Percentiles rank a stretch among this genome's conserved stretches.
phyloP scores from a whole-genome alignment of 179 eudicot species.

The Camellia oleifera region DNA sequence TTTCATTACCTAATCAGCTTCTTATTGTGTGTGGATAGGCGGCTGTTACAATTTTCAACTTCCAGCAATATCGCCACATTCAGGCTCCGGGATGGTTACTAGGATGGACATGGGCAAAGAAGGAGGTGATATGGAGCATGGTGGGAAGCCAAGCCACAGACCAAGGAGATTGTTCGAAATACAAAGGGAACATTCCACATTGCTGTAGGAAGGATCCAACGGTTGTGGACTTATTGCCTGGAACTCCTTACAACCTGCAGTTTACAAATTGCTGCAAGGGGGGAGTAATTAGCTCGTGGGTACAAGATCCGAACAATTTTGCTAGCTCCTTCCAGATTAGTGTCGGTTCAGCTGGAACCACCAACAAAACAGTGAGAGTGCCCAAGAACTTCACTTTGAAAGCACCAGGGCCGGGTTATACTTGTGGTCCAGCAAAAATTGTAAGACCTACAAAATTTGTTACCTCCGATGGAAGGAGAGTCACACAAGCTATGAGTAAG shows the following conservation, averaged over 20 bases:
- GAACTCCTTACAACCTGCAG: conserved; percentile 33
- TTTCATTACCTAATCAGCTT: conserved; percentile 5
- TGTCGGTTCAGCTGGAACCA: conserved; percentile 56
- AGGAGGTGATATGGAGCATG: conserved; percentile 42
- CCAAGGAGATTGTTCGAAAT: conserved; percentile 47
- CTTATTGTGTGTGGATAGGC: conserved; percentile 26
- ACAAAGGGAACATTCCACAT: conserved; percentile 29
- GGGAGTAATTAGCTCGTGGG: conserved; percentile 43
- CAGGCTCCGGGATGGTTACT: conserved; percentile 50
- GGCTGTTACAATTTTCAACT: conserved; percentile 40
- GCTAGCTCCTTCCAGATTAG: conserved; percentile 49
- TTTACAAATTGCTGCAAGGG: conserved; percentile 46
- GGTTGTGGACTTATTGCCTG: conserved; percentile 34
- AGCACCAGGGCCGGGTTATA: conserved; percentile 53
- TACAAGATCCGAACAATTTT: conserved; percentile 23
- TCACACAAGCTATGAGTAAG: conserved; percentile 48
- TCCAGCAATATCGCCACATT: conserved; percentile 39
- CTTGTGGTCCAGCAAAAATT: conserved; percentile 54
- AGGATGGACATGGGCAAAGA: conserved; percentile 49
- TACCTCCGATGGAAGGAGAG: conserved; percentile 33
- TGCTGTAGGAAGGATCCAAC: conserved; percentile 35
- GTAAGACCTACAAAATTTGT: conserved; percentile 34
- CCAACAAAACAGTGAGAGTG: conserved; percentile 42
- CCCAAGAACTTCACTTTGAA: conserved; percentile 45
- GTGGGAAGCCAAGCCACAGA: conserved; percentile 35